These are phyloP conservation scores for Podospora sp. DNA, from an alignment of 495 filamentous ascomycete genomes.

Conservation along the genomic window DNA sequence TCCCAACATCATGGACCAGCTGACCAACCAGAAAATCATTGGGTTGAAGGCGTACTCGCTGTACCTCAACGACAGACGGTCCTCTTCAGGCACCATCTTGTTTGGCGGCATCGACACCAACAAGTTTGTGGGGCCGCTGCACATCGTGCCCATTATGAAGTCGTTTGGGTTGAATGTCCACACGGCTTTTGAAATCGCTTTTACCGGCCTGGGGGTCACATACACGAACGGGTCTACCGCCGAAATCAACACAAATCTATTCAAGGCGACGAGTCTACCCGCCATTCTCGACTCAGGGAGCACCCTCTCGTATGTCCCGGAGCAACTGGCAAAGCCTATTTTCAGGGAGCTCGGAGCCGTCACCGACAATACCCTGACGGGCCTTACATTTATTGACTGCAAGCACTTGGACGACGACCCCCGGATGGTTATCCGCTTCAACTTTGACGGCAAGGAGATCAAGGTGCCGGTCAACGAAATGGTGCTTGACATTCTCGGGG, in stretches of 20 bases:
- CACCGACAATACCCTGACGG: slow-evolving; percentile 40
- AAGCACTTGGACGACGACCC: slow-evolving; percentile 58
- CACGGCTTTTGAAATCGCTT: slow-evolving; percentile 45
- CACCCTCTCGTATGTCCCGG: slow-evolving; percentile 77
- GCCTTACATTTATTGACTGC: slow-evolving; percentile 53
- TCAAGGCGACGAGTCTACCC: slow-evolving; percentile 33
- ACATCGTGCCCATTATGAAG: slow-evolving; percentile 67
- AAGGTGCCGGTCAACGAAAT: slow-evolving; percentile 73
- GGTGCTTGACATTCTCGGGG: slow-evolving; percentile 57
- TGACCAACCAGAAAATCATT: slow-evolving; percentile 72
- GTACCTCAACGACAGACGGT: slow-evolving; percentile 67
- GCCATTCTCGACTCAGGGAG: slow-evolving; percentile 89
- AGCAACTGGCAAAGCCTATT: slow-evolving; percentile 58
- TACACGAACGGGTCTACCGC: slow-evolving; percentile 38
- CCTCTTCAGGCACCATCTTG: slow-evolving; percentile 75
- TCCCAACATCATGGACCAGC: slow-evolving; percentile 73
- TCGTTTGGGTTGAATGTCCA: slow-evolving; percentile 35
- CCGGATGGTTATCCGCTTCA: slow-evolving; percentile 61
- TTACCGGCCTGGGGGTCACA: slow-evolving; percentile 38
- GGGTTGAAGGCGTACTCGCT: slow-evolving; percentile 83
- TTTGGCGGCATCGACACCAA: slow-evolving; percentile 89
- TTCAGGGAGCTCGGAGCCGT: slow-evolving; percentile 59
- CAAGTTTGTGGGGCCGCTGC: slow-evolving; percentile 76
- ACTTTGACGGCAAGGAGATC: slow-evolving; percentile 60
- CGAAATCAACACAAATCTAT: slow-evolving; percentile 42